Conservation (phyloP, 495 filamentous ascomycete genomes). For the Penicillium fimorum region DNA sequence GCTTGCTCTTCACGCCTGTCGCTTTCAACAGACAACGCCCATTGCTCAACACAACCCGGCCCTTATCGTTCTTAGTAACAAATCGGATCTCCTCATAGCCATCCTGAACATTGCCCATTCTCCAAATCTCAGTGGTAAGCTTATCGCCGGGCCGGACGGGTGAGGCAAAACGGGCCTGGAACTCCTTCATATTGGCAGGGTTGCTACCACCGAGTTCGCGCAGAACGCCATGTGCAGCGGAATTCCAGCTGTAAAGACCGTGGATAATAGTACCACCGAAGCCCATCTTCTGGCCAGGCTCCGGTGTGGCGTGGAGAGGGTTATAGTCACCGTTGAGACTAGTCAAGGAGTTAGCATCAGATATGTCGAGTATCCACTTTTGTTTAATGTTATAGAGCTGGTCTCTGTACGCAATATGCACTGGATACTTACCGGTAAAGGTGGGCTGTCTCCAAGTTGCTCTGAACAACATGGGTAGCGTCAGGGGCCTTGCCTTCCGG, state of each 20-base stretch:
- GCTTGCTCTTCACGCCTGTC: slow-evolving; percentile 57
- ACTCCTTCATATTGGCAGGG: slow-evolving; percentile 75
- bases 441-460: slow-evolving; percentile 65
- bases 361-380: slow-evolving; percentile 3
- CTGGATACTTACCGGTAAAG: slow-evolving; percentile 57
- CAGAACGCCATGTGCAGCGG: slow-evolving; percentile 71
- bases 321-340: slow-evolving; percentile 89
- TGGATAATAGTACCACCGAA: slow-evolving; percentile 89
- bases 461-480: slow-evolving; percentile 66
- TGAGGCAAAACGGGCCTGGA: slow-evolving; percentile 82
- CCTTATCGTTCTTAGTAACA: slow-evolving; percentile 63
- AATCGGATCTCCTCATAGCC: slow-evolving; percentile 83
- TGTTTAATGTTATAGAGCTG: not conserved
- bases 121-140: slow-evolving; percentile 51
- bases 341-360: not conserved
- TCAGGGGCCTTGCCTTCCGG: slow-evolving; percentile 73
- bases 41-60: slow-evolving; percentile 80
- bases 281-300: slow-evolving; percentile 82
- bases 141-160: slow-evolving; percentile 72
- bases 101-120: slow-evolving; percentile 53
- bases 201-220: slow-evolving; percentile 71
- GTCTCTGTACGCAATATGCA: not conserved
- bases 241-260: slow-evolving; percentile 83
- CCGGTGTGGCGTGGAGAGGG: slow-evolving; percentile 81
- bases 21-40: slow-evolving; percentile 76